phyloP scores from a whole-genome alignment of 805 yeast genomes.

The Nakazawaea molendinolei region DNA sequence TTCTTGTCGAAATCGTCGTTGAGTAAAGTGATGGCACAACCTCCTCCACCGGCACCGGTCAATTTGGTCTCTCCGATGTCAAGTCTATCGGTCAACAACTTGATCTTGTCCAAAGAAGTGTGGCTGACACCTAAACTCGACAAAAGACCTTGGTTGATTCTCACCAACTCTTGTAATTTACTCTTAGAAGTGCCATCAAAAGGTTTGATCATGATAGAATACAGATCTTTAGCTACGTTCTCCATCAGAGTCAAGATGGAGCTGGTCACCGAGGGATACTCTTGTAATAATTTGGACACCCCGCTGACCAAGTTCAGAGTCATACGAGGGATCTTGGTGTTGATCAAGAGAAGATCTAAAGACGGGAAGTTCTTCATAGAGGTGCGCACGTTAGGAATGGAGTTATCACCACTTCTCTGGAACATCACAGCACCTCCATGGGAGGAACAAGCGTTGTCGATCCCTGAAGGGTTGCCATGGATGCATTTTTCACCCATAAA shows the following conservation, averaged over 20 bases:
- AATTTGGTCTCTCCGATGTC: slow-evolving; percentile 82
- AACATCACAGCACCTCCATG: slow-evolving; percentile 94
- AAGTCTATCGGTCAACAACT: slow-evolving; percentile 54
- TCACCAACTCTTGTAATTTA: slow-evolving; percentile 53
- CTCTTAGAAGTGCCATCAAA: slow-evolving; percentile 36
- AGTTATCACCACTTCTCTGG: slow-evolving; percentile 48
- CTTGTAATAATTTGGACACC: slow-evolving; percentile 51
- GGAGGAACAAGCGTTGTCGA: slow-evolving; percentile 94
- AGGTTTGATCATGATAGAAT: slow-evolving; percentile 52
- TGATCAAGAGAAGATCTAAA: slow-evolving; percentile 67
- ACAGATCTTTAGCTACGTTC: slow-evolving; percentile 65
- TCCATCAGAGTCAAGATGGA: slow-evolving; percentile 74
- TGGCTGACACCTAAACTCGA: slow-evolving; percentile 89
- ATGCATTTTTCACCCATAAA: slow-evolving; percentile 91
- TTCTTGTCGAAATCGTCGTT: slow-evolving; percentile 34
- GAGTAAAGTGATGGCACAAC: slow-evolving; percentile 88
- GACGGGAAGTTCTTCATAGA: slow-evolving; percentile 71
- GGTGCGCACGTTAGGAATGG: slow-evolving; percentile 57
- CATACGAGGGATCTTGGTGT: slow-evolving; percentile 81
- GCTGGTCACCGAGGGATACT: slow-evolving; percentile 47
- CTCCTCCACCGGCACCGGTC: slow-evolving; percentile 99
- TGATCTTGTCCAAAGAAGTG: slow-evolving; percentile 77
- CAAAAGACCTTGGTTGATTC: slow-evolving; percentile 82
- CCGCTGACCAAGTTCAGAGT: slow-evolving; percentile 78
- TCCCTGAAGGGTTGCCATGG: slow-evolving; percentile 95